These are phyloP conservation scores for Rhinocladiella mackenziei DNA, from an alignment of 2,329 filamentous ascomycete genomes.

Conservation along the genomic window DNA sequence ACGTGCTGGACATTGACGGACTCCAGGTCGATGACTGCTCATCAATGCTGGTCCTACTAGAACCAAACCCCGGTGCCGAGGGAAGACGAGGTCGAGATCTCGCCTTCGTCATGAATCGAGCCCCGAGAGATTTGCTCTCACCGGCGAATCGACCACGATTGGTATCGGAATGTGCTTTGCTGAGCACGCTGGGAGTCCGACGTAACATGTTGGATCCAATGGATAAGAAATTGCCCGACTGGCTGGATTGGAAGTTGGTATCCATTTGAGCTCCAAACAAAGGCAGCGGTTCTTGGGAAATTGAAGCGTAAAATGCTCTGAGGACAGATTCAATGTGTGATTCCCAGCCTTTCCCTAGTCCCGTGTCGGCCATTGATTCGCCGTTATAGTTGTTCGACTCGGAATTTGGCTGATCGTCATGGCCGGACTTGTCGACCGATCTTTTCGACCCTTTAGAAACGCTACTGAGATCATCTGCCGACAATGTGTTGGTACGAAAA, in stretches of 20 bases:
- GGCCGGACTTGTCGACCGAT: constrained; percentile 30
- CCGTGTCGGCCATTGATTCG: constrained; percentile 69
- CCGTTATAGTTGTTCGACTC: constrained; percentile 36
- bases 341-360: constrained; percentile 77
- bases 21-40: constrained; percentile 89
- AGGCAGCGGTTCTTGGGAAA: constrained; percentile 80
- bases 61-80: constrained; percentile 75
- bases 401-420: constrained; percentile 27
- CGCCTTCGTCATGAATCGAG: constrained; percentile 79
- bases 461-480: constrained; percentile 10
- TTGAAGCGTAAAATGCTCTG: constrained; percentile 86
- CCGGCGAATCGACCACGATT: constrained; percentile 63
- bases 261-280: constrained; percentile 60
- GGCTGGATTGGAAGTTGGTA: constrained; percentile 32
- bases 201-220: constrained; percentile 66
- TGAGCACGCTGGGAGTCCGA: constrained; percentile 83
- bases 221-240: constrained; percentile 62
- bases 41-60: constrained; percentile 89
- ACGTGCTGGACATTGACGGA: constrained; percentile 84
- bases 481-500: constrained; percentile 8
- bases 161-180: constrained; percentile 85
- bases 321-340: constrained; percentile 83
- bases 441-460: constrained; percentile 12
- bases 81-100: constrained; percentile 74
- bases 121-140: constrained; percentile 60